A percentile compares a stretch with the other conserved stretches of the same genome.
phyloP scores from a whole-genome alignment of 2,329 filamentous ascomycete species.

The Fusarium sp. region DNA sequence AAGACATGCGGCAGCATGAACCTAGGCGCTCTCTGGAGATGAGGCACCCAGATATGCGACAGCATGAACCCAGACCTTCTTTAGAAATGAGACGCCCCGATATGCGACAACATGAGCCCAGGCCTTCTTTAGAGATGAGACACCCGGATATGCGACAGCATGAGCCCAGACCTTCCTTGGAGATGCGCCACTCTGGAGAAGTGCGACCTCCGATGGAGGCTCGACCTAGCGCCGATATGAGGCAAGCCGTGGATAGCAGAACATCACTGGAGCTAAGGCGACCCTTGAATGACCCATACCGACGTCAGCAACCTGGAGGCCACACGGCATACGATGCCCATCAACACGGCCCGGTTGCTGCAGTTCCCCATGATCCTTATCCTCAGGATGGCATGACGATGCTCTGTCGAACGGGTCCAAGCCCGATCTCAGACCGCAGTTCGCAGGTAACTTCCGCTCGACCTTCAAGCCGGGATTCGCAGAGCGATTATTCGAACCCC shows the following conservation, averaged over 20 bases:
- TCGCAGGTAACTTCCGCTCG: conserved; percentile 67
- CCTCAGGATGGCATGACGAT: conserved; percentile 97
- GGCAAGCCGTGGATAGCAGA: conserved; percentile 26
- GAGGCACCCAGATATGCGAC: not conserved
- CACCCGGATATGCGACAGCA: conserved; percentile 25
- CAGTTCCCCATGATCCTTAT: conserved; percentile 91
- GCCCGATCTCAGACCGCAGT: conserved; percentile 65
- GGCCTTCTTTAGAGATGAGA: conserved; percentile 30
- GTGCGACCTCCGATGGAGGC: conserved; percentile 27
- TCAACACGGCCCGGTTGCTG: conserved; percentile 69
- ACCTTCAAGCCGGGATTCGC: conserved; percentile 85
- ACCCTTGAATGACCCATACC: conserved; percentile 41
- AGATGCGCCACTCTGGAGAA: conserved; percentile 34
- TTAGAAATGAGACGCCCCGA: conserved; percentile 20
- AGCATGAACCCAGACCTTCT: not conserved
- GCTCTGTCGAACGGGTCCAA: conserved; percentile 83
- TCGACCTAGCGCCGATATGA: conserved; percentile 26
- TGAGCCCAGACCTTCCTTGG: conserved; percentile 29
- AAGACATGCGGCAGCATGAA: conserved; percentile 7
- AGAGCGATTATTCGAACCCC: conserved; percentile 89
- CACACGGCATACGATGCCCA: conserved; percentile 54
- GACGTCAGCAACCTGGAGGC: conserved; percentile 30
- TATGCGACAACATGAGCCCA: conserved; percentile 23
- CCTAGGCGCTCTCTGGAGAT: not conserved
- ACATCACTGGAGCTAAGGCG: conserved; percentile 39